Conservation (phyloP, 352 stramenopile species). For the Heterotrichella gracilis region DNA sequence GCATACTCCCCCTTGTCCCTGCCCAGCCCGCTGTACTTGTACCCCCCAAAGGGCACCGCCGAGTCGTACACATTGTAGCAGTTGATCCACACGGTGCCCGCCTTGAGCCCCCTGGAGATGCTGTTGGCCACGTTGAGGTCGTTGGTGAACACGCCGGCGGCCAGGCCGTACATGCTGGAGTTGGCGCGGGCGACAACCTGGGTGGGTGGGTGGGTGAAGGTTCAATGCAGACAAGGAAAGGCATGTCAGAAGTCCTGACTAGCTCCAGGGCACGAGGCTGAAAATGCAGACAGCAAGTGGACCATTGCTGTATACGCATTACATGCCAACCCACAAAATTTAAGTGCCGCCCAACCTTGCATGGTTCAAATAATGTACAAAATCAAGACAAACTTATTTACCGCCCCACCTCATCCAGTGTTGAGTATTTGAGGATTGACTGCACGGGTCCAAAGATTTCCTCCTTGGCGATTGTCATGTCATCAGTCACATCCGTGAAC, state of each 20-base stretch:
- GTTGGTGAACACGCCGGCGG: slow-evolving; percentile 29
- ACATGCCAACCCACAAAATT: too few species aligned
- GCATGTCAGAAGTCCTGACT: too few species aligned
- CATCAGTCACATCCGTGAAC: slow-evolving; percentile 25
- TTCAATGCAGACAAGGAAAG: too few species aligned
- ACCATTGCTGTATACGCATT: too few species aligned
- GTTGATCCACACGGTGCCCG: slow-evolving; percentile 31
- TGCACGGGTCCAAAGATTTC: slow-evolving; percentile 65
- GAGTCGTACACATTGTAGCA: slow-evolving; percentile 46
- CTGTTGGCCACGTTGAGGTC: slow-evolving; percentile 23
- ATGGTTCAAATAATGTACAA: too few species aligned
- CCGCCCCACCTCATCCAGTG: slow-evolving; percentile 48
- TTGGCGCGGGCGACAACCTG: slow-evolving; percentile 43
- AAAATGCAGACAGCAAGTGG: too few species aligned
- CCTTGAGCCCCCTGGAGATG: slow-evolving; percentile 23
- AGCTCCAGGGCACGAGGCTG: too few species aligned
- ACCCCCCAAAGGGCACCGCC: slow-evolving; percentile 35
- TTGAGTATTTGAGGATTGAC: slow-evolving; percentile 45
- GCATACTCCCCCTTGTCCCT: slow-evolving; percentile 36
- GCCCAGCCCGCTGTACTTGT: slow-evolving; percentile 42
- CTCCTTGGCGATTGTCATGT: slow-evolving; percentile 49
- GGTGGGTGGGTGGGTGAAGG: too few species aligned
- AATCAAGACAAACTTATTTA: too few species aligned
- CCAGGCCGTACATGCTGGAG: slow-evolving; percentile 42
- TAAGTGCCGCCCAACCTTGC: too few species aligned